phyloP scores from a whole-genome alignment of 169 alveolate genomes.

The Plasmodium vivax region DNA sequence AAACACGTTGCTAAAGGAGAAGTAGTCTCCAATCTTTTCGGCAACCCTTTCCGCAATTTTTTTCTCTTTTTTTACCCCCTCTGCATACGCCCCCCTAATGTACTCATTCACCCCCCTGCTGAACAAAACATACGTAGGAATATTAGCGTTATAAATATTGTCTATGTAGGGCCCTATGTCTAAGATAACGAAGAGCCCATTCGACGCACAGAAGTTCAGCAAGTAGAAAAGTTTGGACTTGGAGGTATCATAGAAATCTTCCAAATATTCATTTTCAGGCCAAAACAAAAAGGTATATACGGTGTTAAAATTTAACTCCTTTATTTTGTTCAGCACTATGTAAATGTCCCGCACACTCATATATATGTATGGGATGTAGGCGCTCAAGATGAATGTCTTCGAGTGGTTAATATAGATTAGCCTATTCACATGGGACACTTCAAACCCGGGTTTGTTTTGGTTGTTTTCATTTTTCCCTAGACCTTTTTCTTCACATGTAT shows the following conservation, averaged over 20 bases:
- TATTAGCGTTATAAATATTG: conserved; percentile 63
- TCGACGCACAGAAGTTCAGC: conserved; percentile 73
- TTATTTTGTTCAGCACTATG: conserved; percentile 60
- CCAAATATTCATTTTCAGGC: conserved; percentile 76
- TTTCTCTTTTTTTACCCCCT: not conserved
- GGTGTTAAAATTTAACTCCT: conserved; percentile 74
- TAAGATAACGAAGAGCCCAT: conserved; percentile 68
- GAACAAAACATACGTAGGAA: conserved; percentile 65
- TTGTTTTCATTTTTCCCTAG: not conserved
- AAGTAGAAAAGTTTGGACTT: conserved; percentile 60
- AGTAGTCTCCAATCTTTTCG: not conserved
- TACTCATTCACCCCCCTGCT: conserved; percentile 36
- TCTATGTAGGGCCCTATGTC: conserved; percentile 72
- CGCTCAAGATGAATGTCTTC: conserved; percentile 65
- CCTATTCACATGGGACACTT: conserved; percentile 52
- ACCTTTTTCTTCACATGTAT: not conserved
- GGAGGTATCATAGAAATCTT: conserved; percentile 47
- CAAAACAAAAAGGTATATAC: conserved; percentile 72
- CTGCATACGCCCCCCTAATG: conserved; percentile 1
- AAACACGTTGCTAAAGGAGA: not conserved
- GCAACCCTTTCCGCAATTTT: not conserved
- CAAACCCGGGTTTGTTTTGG: conserved; percentile 7
- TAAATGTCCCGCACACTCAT: conserved; percentile 74
- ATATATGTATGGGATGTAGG: conserved; percentile 72
- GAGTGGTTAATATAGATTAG: conserved; percentile 48